A percentile compares a stretch with the other conserved stretches of the same genome.
Evolutionary conservation across 1,284 basidiomycete genomes (phyloP).

Genomic region (Tilletia walkeri): DNA sequence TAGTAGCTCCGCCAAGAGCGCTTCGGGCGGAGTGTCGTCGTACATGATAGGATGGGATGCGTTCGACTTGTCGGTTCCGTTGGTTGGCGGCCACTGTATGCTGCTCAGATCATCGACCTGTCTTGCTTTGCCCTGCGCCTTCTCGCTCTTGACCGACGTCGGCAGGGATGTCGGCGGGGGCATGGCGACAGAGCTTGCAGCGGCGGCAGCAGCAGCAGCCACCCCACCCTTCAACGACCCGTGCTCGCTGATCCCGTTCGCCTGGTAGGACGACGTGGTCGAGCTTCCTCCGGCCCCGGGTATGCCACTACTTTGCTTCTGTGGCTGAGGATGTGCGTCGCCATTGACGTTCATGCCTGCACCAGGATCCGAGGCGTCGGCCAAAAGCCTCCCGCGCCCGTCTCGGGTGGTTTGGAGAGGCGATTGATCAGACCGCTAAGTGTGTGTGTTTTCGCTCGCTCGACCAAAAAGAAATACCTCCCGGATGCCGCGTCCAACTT

Average conservation of each 20-base stretch:
- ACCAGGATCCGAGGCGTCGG: neutral
- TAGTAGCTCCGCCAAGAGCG: conserved; percentile 73
- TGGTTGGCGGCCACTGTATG: neutral
- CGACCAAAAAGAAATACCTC: too few relatives aligned
- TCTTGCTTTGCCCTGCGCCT: conserved; percentile 14
- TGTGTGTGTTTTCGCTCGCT: too few relatives aligned
- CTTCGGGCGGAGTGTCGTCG: conserved; percentile 30
- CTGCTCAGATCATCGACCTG: neutral
- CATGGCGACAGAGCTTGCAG: neutral
- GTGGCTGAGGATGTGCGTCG: neutral
- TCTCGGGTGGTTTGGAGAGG: too few relatives aligned
- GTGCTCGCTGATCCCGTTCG: neutral
- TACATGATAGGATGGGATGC: conserved; percentile 5
- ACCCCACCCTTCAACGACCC: neutral
- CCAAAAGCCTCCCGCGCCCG: too few relatives aligned
- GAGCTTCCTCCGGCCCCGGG: neutral
- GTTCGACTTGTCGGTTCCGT: neutral
- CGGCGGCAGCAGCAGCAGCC: neutral
- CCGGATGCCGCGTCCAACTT: too few relatives aligned
- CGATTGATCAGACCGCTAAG: too few relatives aligned
- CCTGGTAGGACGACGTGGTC: neutral
- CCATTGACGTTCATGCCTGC: conserved; percentile 1
- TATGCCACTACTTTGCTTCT: neutral
- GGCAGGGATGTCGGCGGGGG: neutral
- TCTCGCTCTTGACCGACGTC: conserved; percentile 10